Conservation (phyloP, 192 early-diverging fungal species). For the Linnemannia schmuckeri region DNA sequence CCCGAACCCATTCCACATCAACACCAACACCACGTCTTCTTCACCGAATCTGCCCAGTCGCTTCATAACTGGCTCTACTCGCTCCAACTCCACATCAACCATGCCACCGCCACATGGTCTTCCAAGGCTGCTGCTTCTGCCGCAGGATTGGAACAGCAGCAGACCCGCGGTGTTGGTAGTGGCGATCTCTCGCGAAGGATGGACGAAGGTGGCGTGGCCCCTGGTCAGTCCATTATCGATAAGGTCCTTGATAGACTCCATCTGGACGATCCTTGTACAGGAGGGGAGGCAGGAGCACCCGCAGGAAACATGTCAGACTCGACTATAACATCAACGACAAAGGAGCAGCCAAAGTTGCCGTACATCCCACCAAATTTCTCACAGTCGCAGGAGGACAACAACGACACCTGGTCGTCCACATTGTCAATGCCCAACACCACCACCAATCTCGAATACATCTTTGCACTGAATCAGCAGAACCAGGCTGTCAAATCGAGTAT, state of each 20-base stretch:
- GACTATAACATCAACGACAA: neutral
- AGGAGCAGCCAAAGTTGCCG: neutral
- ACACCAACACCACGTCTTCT: conserved; percentile 41
- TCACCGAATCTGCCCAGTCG: conserved; percentile 27
- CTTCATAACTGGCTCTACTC: conserved; percentile 41
- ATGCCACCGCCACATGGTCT: conserved; percentile 10
- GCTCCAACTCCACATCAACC: conserved; percentile 42
- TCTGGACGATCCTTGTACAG: conserved; percentile 14
- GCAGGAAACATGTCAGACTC: neutral
- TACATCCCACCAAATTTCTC: conserved; percentile 21
- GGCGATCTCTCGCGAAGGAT: neutral
- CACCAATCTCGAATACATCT: conserved; percentile 48
- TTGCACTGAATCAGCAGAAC: conserved; percentile 33
- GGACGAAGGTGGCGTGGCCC: neutral
- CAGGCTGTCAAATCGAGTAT: conserved; percentile 26
- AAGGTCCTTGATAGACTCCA: conserved; percentile 45
- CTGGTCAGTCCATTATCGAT: conserved; percentile 44
- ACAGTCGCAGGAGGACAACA: conserved; percentile 36
- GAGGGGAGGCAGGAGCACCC: neutral
- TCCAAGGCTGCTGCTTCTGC: conserved; percentile 6
- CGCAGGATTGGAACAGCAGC: conserved; percentile 7
- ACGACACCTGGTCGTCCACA: conserved; percentile 46
- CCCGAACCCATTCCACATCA: conserved; percentile 39
- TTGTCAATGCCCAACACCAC: conserved; percentile 42
- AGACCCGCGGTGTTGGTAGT: neutral